phyloP scores from a whole-genome alignment of 495 filamentous ascomycete species.

The Podospora tetraspora region DNA sequence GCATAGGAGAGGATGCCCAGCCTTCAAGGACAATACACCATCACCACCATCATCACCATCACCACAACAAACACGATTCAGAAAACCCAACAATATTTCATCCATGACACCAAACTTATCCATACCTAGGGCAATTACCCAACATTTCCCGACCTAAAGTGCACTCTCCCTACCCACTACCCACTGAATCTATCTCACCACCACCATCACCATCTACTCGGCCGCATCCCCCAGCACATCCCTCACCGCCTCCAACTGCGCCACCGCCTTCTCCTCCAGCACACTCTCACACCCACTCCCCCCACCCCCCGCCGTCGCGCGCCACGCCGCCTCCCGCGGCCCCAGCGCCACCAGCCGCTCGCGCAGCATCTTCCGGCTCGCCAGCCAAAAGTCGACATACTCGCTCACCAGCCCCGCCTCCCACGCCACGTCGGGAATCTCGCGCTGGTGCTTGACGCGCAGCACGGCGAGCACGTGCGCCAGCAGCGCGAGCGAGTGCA shows the following conservation, averaged over 20 bases:
- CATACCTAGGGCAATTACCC: not conserved
- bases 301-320: conserved; percentile 35
- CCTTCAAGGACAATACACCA: too few species aligned
- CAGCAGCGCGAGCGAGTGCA: conserved; percentile 70
- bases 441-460: conserved; percentile 55
- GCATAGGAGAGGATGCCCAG: not conserved
- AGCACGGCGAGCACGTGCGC: conserved; percentile 57
- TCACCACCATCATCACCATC: not conserved
- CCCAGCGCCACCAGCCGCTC: conserved; percentile 66
- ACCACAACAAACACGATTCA: not conserved
- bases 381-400: conserved; percentile 71
- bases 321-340: conserved; percentile 63
- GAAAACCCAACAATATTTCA: not conserved
- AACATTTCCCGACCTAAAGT: not conserved
- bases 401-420: conserved; percentile 64
- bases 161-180: not conserved
- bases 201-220: conserved; percentile 21
- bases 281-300: conserved; percentile 45
- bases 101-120: not conserved
- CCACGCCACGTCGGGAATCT: conserved; percentile 65
- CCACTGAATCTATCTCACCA: not conserved
- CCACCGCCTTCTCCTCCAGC: conserved; percentile 68
- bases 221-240: conserved; percentile 41
- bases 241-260: conserved; percentile 53
- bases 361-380: conserved; percentile 54